These are phyloP conservation scores for Geoglossum cookeanum DNA, from an alignment of 2,329 filamentous ascomycete genomes.

Conservation along the genomic window DNA sequence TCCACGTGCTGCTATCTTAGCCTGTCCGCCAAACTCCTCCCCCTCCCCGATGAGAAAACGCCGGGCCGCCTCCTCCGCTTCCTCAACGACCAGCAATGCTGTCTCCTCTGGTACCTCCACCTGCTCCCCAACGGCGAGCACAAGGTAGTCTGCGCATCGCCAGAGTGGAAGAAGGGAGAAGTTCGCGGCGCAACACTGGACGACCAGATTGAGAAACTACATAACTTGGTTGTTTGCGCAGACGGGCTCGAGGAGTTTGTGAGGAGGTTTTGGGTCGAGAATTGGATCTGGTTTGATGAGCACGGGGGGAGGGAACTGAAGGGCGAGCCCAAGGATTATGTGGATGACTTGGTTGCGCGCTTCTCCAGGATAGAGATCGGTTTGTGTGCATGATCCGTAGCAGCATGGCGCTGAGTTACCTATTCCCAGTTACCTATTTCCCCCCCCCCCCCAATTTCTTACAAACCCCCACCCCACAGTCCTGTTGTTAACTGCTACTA, in stretches of 20 bases:
- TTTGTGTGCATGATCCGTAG: too few relatives aligned
- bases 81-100: background rate
- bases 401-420: too few relatives aligned
- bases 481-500: too few relatives aligned
- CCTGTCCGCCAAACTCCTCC: background rate
- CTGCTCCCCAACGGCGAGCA: background rate
- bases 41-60: background rate
- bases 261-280: background rate
- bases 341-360: too few relatives aligned
- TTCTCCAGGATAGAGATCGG: too few relatives aligned
- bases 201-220: background rate
- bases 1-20: background rate
- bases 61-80: background rate
- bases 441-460: too few relatives aligned
- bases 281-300: background rate
- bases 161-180: background rate
- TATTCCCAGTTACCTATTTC: too few relatives aligned
- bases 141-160: background rate
- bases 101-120: background rate
- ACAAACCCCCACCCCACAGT: too few relatives aligned
- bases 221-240: background rate
- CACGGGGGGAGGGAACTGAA: too few relatives aligned
- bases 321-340: too few relatives aligned
- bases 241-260: background rate
- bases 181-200: background rate